These are phyloP conservation scores for Russula emetica DNA, from an alignment of 768 basidiomycete genomes.

Conservation along the genomic window DNA sequence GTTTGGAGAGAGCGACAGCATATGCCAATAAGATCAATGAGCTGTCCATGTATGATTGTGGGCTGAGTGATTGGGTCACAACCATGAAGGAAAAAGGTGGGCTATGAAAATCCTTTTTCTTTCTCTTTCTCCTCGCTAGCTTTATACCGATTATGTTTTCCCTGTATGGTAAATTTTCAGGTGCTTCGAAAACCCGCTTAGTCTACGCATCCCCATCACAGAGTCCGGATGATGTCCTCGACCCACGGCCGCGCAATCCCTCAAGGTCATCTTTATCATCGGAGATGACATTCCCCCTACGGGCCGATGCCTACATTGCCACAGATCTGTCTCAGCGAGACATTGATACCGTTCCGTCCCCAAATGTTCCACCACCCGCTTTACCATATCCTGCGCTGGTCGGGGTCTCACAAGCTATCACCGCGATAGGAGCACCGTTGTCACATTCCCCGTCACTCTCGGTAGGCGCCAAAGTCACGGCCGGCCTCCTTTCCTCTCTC, in stretches of 20 bases:
- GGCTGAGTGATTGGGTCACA: slow-evolving; percentile 70
- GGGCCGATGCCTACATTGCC: slow-evolving; percentile 72
- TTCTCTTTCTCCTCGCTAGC: slow-evolving; percentile 1
- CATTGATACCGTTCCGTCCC: slow-evolving; percentile 46
- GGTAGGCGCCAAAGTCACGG: slow-evolving; percentile 3
- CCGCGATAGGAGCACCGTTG: slow-evolving; percentile 9
- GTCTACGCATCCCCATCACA: slow-evolving; percentile 1
- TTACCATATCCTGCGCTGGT: slow-evolving; percentile 77
- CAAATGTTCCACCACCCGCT: slow-evolving; percentile 49
- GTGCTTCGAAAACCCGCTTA: slow-evolving; percentile 21
- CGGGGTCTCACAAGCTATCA: slow-evolving; percentile 27
- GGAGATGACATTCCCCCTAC: slow-evolving; percentile 72
- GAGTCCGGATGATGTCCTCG: not conserved
- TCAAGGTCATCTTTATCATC: slow-evolving; percentile 71
- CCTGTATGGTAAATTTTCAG: slow-evolving; percentile 11
- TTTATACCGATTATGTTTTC: slow-evolving; percentile 6
- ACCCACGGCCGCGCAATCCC: slow-evolving; percentile 56
- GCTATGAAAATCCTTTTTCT: slow-evolving; percentile 27
- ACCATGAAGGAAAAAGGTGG: slow-evolving; percentile 54
- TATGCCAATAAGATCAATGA: slow-evolving; percentile 86
- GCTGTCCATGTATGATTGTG: slow-evolving; percentile 67
- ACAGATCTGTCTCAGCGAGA: slow-evolving; percentile 55
- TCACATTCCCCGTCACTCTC: slow-evolving; percentile 3
- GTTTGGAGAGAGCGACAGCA: slow-evolving; percentile 63
- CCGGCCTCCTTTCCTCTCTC: slow-evolving; percentile 17